phyloP scores from a whole-genome alignment of 2,329 filamentous ascomycete species.

The Phoma herbarum region DNA sequence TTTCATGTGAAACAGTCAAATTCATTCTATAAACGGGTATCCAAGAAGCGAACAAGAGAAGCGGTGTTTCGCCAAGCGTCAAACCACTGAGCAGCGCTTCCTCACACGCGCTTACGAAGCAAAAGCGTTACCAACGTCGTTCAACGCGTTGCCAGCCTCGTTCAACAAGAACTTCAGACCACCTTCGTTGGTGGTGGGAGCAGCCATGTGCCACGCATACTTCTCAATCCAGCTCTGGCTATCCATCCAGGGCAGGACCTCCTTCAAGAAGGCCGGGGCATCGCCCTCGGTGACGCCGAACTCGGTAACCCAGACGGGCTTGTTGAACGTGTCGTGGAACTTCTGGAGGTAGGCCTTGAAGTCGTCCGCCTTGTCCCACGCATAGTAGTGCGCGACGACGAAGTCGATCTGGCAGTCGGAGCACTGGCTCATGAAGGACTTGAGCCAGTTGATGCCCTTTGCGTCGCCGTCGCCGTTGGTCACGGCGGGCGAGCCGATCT shows the following conservation, averaged over 20 bases:
- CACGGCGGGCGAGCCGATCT: conserved; percentile 48
- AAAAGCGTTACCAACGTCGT: conserved; percentile 27
- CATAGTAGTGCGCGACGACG: conserved; percentile 51
- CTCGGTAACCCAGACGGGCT: conserved; percentile 51
- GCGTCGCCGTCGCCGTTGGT: conserved; percentile 39
- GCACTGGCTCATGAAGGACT: conserved; percentile 40
- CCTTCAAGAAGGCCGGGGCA: conserved; percentile 40
- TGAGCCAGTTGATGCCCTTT: conserved; percentile 46
- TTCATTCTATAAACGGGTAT: conserved; percentile 25
- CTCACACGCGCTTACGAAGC: conserved; percentile 8
- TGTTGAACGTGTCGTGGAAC: conserved; percentile 39
- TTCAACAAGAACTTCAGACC: conserved; percentile 31
- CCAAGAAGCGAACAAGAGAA: conserved; percentile 6
- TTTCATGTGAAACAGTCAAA: background rate
- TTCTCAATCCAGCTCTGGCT: conserved; percentile 41
- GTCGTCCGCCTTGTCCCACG: conserved; percentile 40
- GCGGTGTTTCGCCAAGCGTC: conserved; percentile 6
- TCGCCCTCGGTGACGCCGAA: conserved; percentile 43
- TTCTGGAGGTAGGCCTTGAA: conserved; percentile 52
- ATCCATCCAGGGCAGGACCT: conserved; percentile 50
- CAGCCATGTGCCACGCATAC: conserved; percentile 47
- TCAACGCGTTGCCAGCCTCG: conserved; percentile 31
- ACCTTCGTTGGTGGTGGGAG: conserved; percentile 27
- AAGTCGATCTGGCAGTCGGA: conserved; percentile 47
- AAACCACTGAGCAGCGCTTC: background rate